Conservation (phyloP, 1,284 basidiomycete species). For the Fomitopsis palustris region DNA sequence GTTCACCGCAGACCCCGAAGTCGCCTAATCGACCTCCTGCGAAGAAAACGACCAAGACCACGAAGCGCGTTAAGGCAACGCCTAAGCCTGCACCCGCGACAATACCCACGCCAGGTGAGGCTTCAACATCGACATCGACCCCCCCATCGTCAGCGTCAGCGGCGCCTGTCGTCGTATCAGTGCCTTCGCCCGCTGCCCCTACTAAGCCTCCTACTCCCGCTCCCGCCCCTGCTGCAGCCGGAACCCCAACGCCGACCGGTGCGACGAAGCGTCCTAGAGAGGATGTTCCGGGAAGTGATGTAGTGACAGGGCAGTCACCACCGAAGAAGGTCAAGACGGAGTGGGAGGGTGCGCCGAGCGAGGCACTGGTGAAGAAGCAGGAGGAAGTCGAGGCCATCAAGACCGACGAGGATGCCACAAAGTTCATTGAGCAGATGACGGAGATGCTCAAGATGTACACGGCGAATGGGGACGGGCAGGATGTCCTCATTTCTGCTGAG, state of each 20-base stretch:
- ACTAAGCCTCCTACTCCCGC: conserved; percentile 19
- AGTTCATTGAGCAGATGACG: conserved; percentile 60
- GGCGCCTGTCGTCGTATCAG: conserved; percentile 16
- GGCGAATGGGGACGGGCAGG: conserved; percentile 38
- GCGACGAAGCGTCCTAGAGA: conserved; percentile 55
- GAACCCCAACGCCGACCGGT: conserved; percentile 10
- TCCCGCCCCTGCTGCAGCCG: conserved; percentile 12
- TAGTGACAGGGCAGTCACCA: conserved; percentile 40
- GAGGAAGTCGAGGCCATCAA: conserved; percentile 56
- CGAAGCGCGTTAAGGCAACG: conserved; percentile 4
- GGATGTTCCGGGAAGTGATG: conserved; percentile 38
- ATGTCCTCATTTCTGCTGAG: conserved; percentile 39
- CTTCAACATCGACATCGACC: conserved; percentile 10
- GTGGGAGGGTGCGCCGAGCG: conserved; percentile 58
- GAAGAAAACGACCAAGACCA: conserved; percentile 27
- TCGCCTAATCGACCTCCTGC: conserved; percentile 42
- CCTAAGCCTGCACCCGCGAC: conserved; percentile 25
- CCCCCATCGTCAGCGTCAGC: conserved; percentile 29
- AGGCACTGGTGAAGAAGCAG: conserved; percentile 49
- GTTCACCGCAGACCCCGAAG: conserved; percentile 39
- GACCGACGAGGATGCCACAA: conserved; percentile 60
- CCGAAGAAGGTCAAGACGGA: conserved; percentile 69
- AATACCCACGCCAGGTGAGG: conserved; percentile 16
- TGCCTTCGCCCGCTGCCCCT: conserved; percentile 27
- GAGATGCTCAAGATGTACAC: conserved; percentile 51